Evolutionary conservation across 352 stramenopile species (phyloP).

Genomic region (Phytopythium kandeliae): DNA sequence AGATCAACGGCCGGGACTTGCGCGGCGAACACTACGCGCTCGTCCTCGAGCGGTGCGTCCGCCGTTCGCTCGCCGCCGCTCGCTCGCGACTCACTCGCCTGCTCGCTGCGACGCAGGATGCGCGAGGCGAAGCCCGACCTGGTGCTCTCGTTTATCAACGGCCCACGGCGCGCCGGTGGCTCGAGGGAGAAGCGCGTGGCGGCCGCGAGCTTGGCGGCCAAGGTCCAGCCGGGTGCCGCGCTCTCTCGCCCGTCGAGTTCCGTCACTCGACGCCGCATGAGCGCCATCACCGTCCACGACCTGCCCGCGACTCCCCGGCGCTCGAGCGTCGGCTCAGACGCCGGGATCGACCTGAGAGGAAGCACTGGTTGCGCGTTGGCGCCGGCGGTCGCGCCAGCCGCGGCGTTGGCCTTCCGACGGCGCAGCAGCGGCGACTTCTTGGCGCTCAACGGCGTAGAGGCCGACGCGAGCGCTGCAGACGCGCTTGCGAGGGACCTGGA

Average conservation of each 20-base stretch:
- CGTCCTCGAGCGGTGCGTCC: slow-evolving; percentile 36
- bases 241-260: slow-evolving; percentile 1
- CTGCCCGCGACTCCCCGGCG: neutral
- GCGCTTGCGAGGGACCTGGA: slow-evolving; percentile 21
- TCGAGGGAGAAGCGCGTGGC: neutral
- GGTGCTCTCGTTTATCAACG: slow-evolving; percentile 39
- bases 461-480: slow-evolving; percentile 5
- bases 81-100: too few relatives aligned
- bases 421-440: slow-evolving; percentile 9
- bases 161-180: neutral
- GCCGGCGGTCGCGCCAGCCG: neutral
- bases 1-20: slow-evolving; percentile 40
- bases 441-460: slow-evolving; percentile 1
- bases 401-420: slow-evolving; percentile 6
- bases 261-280: slow-evolving; percentile 4
- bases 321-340: neutral
- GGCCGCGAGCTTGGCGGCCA: slow-evolving; percentile 1
- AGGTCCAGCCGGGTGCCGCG: neutral
- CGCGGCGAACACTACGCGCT: slow-evolving; percentile 27
- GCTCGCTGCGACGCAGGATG: slow-evolving; percentile 29
- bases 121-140: slow-evolving; percentile 31
- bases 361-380: neutral
- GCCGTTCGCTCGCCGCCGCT: neutral
- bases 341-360: neutral
- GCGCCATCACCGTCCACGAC: slow-evolving; percentile 2